Conservation (phyloP, 768 basidiomycete genomes). For the Mycena leptocephala region DNA sequence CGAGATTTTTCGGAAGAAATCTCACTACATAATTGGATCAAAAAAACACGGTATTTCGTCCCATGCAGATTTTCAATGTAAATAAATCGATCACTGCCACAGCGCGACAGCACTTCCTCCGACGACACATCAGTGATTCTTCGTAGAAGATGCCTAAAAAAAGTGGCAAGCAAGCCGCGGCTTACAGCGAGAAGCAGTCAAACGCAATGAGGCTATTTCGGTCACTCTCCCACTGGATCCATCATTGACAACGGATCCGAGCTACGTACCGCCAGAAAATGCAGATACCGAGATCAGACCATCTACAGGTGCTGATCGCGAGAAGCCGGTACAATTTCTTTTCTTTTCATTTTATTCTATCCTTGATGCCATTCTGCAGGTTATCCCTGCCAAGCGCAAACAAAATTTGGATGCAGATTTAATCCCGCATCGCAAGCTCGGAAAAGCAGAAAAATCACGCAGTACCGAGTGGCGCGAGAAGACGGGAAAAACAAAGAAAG, state of each 20-base stretch:
- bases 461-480: background rate
- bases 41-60: too few species aligned
- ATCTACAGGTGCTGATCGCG: background rate
- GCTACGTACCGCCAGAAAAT: background rate
- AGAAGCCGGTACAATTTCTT: background rate
- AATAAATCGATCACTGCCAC: background rate
- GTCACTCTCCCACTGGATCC: too few species aligned
- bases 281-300: background rate
- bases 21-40: too few species aligned
- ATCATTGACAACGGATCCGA: background rate
- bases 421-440: background rate
- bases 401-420: background rate
- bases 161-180: background rate
- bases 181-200: background rate
- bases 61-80: too few species aligned
- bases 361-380: too few species aligned
- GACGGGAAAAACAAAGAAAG: background rate
- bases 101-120: too few species aligned
- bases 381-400: background rate
- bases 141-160: background rate
- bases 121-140: background rate
- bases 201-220: background rate
- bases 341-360: background rate
- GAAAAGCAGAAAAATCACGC: background rate
- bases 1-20: too few species aligned